Base-by-base conservation (phyloP, 495 filamentous ascomycete genomes). In the Amorphotheca resinae region DNA sequence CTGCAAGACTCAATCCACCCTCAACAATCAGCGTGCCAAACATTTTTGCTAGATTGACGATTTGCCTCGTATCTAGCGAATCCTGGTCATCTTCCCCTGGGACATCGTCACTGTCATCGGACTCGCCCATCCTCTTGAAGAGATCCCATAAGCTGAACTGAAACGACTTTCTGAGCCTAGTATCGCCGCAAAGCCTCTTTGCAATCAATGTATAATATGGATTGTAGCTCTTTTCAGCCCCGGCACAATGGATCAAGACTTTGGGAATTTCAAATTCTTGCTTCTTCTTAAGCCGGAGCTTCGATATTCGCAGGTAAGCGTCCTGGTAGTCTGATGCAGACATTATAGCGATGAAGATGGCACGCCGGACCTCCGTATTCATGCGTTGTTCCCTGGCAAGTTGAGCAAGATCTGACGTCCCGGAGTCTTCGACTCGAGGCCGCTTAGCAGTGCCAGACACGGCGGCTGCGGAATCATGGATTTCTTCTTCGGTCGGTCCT, bases 181-280 rank as follows among this genome's bases (percentile, higher is more conserved):
- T 76, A 28, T 82, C 79, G 3, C 67, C 66, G 53, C 86, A 87
- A 9, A 94, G 63, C 43, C 74, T 77, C 32, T 76, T 71, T 9
- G 88, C 84, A 16, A 98, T 73, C 0, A 95, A 64, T 0, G 86
- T 80, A 55, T 98, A 98, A 64, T 93, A 98, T 0, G 84, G 86
- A 59, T 96, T 98, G 61, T 95, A 89, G 0, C 62, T 64, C 43
- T 80, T 69, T 64, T 96, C 91, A 14, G 79, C 77, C 48, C 85
- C 83, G 11, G 77, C 76, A 58, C 89, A 96, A 50, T 88, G 88
- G 30, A 94, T 70, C 4, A 98, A 67, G 9, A 98, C 85, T 26
- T 82, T 80, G 8, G 89, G 78, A 14, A 96, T 82, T 59, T 96
- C 91, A 23, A 73, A 73, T 50, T 91, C 77, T 55, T 95, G 89